Base-by-base conservation (phyloP, 2,329 filamentous ascomycete genomes). In the Eutypa lata region DNA sequence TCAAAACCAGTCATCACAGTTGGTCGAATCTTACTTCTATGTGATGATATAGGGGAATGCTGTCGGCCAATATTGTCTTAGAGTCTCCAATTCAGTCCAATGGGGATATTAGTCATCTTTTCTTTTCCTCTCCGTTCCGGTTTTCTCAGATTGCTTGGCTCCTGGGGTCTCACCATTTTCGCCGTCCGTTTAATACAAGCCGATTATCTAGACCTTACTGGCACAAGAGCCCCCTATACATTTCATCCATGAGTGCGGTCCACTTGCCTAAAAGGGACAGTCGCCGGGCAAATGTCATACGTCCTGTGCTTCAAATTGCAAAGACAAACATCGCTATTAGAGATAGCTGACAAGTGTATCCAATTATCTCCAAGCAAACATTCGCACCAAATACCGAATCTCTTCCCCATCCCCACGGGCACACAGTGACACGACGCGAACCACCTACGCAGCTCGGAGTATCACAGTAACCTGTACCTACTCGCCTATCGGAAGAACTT, bases 401-500 rank as follows among this genome's bases (percentile, higher is more conserved):
- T 52, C 50, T 51, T 11, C 45, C 37, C 28, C 37, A 45, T 53
- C 31, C 26, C 42, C 48, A 52, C 49, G 35, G 52, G 38, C 49
- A 51, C 38, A 54, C 49, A 53, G 62, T 64, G 42, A 57, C 53
- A 64, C 64, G 37, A 40, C 44, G 44, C 54, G 50, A 57, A 55
- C 53, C 42, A 50, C 52, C 40, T 51, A 51, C 47, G 26, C 35
- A 49, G 26, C 24, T 48, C 50, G 33, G 38, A 42, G 61, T 63
- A 46, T 53, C 50, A 64, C 61, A 46, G 19, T 53, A 48, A 44
- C 50, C 51, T 61, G 58, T 56, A 54, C 54, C 47, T 57, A 50
- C 54, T 66, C 64, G 64, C 59, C 58, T 65, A 66, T 44, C 46
- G 35, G 48, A 57, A 35, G 42, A 60, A 57, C 50, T 51, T 49